Percentiles rank a stretch among this genome's conserved stretches.
Evolutionary conservation across 192 early-diverging fungal species (phyloP).

Genomic region (Thoreauomyces humboldtii): DNA sequence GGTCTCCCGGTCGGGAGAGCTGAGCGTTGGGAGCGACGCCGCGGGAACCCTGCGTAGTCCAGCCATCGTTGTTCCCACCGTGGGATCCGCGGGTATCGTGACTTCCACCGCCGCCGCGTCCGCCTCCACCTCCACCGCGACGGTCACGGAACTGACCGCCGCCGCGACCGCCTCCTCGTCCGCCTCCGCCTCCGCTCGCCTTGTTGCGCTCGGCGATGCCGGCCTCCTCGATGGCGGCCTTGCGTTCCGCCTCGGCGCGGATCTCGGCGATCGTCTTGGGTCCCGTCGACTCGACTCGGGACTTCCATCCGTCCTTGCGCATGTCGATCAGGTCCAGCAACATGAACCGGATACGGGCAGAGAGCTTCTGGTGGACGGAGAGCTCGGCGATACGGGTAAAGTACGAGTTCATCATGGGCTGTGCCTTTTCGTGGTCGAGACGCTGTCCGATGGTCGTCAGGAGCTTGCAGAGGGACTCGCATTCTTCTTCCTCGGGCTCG

Average conservation of each 20-base stretch:
- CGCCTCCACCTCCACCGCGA: conserved; percentile 56
- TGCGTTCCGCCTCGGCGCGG: conserved; percentile 66
- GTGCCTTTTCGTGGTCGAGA: conserved; percentile 65
- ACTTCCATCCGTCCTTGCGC: conserved; percentile 74
- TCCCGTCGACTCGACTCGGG: conserved; percentile 58
- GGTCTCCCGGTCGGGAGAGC: conserved; percentile 61
- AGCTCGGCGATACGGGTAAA: conserved; percentile 82
- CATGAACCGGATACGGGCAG: conserved; percentile 92
- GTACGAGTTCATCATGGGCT: conserved; percentile 75
- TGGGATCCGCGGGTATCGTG: conserved; percentile 37
- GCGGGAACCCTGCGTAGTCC: conserved; percentile 47
- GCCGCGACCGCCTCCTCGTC: conserved; percentile 29
- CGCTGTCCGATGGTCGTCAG: conserved; percentile 83
- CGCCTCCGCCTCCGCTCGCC: conserved; percentile 49
- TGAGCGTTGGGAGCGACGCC: conserved; percentile 34
- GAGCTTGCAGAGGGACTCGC: conserved; percentile 90
- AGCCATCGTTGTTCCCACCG: conserved; percentile 59
- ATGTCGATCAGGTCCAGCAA: conserved; percentile 85
- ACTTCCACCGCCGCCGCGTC: conserved; percentile 48
- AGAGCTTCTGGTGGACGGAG: conserved; percentile 62
- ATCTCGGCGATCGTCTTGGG: conserved; percentile 93
- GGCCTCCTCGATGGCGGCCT: conserved; percentile 72
- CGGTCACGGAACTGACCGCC: conserved; percentile 46
- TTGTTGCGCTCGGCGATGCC: conserved; percentile 60
- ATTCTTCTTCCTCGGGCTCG: conserved; percentile 91